Base-by-base conservation (phyloP, 495 filamentous ascomycete genomes). In the Penicillium alfredii region DNA sequence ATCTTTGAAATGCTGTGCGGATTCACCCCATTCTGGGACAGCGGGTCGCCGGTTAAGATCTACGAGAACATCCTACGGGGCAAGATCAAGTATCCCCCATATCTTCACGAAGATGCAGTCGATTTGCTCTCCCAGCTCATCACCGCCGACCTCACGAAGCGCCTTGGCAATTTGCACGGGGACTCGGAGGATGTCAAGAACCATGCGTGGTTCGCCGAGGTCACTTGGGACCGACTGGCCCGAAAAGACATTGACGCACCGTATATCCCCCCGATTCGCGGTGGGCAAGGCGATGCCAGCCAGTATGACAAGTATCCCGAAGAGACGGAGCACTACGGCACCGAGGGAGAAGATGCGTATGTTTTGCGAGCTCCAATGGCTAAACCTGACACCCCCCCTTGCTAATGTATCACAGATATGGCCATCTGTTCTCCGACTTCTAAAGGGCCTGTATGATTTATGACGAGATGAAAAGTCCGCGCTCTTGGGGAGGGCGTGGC, bases 1-100 rank as follows among this genome's bases (percentile, higher is more conserved):
- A 97, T 98, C 55, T 98, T 96, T 54, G 92, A 98, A 68, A 98
- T 98, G 92, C 81, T 98, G 12, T 96, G 90, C 57, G 92, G 92
- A 9, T 97, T 95, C 60, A 97, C 92, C 9, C 92, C 92, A 3
- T 98, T 98, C 66, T 98, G 89, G 88, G 92, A 98, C 60, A 84
- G 84, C 38, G 92, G 90, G 21, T 94, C 86, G 4, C 88, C 92
- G 2, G 94, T 97, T 74, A 96, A 94, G 66, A 98, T 98, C 48
- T 98, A 98, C 61, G 90, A 97, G 69, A 98, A 98, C 58, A 97
- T 98, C 49, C 71, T 97, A 35, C 84, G 82, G 39, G 92, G 90
- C 30, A 81, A 80, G 49, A 81, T 97, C 56, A 97, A 94, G 68
- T 98, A 94, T 55, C 92, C 92, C 36, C 80, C 86, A 14, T 97